Conservation (phyloP, 164 flowering plant genomes). For the Vitis amurensis region DNA sequence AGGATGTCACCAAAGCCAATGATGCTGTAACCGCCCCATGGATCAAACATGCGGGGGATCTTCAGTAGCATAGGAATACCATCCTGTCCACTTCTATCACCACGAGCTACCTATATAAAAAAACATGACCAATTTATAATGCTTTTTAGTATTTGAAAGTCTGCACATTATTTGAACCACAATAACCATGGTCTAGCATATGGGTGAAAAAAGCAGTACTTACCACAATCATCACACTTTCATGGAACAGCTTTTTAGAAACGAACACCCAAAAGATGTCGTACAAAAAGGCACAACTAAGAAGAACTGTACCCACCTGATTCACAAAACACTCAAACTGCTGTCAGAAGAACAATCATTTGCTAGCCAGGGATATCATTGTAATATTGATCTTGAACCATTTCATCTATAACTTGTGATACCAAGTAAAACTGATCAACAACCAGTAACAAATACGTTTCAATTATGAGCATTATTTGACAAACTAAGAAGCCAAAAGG, state of each 20-base stretch:
- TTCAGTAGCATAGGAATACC: conserved; percentile 76
- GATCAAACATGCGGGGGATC: conserved; percentile 72
- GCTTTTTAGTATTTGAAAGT: not conserved
- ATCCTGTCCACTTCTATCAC: conserved; percentile 63
- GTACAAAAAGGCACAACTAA: conserved; percentile 49
- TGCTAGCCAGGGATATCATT: no score
- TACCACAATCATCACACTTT: conserved; percentile 61
- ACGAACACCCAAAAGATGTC: conserved; percentile 58
- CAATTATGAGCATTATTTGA: no score
- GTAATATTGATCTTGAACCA: no score
- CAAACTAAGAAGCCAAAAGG: no score
- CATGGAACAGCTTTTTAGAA: conserved; percentile 42
- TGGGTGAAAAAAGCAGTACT: conserved; percentile 6
- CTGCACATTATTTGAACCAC: not conserved
- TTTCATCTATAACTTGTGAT: no score
- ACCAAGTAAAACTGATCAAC: no score
- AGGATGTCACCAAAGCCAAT: conserved; percentile 80
- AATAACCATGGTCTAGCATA: not conserved
- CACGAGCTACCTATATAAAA: conserved; percentile 64
- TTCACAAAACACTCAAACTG: conserved; percentile 10
- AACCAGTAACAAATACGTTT: no score
- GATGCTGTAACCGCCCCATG: conserved; percentile 78
- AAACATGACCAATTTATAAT: not conserved
- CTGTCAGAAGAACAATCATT: not conserved
- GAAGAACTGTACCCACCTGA: conserved; percentile 59